Base-by-base conservation (phyloP, 2,329 filamentous ascomycete genomes). In the Geoglossum cookeanum region DNA sequence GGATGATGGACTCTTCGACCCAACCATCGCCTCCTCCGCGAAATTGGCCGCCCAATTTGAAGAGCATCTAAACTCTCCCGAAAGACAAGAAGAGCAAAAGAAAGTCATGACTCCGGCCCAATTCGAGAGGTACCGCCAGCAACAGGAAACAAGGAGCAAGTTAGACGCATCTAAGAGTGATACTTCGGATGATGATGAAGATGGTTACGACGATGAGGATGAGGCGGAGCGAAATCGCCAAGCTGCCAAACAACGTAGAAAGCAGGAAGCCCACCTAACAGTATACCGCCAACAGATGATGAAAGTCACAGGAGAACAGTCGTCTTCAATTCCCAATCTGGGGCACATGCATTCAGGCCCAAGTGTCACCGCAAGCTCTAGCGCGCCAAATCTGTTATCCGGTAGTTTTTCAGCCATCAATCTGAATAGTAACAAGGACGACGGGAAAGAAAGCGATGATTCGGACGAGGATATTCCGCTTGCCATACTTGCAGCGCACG, bases 241-340 rank as follows among this genome's bases (percentile, higher is more conserved):
- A 65, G 76, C 84, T 52, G 80, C 84, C 17, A 85, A 83, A 67
- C 87, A 92, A 67, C 77, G 89, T 61, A 80, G 82, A 64, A 92
- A 90, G 73, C 89, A 95, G 67, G 87, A 94, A 69, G 89, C 89
- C 11, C 87, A 92, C 67, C 83, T 95, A 74, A 78, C 87, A 1
- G 84, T 94, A 1, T 94, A 94, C 68, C 80, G 89, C 58, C 89
- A 95, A 68, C 86, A 92, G 69, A 95, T 94, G 89, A 94, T 91
- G 85, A 94, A 94, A 70, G 85, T 92, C 33, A 94, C 88, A 0
- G 89, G 89, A 53, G 87, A 91, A 63, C 72, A 80, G 27, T 68
- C 75, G 3, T 53, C 49, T 32, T 35, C 30, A 22, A 8, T 53
- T 35, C 49, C 49, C 9, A 37, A 30, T 22, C 17, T 53, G 30